phyloP scores from a whole-genome alignment of 495 filamentous ascomycete genomes.

The Poronia punctata region DNA sequence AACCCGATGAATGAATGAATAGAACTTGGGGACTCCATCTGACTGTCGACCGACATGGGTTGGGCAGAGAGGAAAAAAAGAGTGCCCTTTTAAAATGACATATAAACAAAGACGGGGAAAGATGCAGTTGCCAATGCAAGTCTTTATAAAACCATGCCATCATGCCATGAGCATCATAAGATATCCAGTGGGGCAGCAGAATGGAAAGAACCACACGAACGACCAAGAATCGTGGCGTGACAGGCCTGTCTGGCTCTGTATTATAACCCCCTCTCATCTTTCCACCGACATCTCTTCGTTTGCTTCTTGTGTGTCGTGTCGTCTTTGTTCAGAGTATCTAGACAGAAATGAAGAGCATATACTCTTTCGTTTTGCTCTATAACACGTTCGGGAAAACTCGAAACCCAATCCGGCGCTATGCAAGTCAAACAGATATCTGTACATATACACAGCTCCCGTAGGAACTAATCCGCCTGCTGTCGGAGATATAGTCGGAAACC shows the following conservation, averaged over 20 bases:
- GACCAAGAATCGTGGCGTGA: background rate
- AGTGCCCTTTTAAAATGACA: too few relatives aligned
- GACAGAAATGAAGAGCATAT: slow-evolving; percentile 7
- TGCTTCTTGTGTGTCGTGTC: slow-evolving; percentile 10
- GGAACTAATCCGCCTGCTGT: slow-evolving; percentile 9
- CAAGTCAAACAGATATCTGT: slow-evolving; percentile 23
- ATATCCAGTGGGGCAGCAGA: too few relatives aligned
- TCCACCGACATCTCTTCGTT: slow-evolving; percentile 3
- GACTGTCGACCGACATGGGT: slow-evolving; percentile 2
- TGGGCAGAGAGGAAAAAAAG: slow-evolving; percentile 3
- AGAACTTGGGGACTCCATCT: too few relatives aligned
- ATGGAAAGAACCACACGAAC: slow-evolving; percentile 1
- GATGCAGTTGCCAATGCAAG: slow-evolving; percentile 2
- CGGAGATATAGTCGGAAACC: background rate
- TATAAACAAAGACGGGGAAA: too few relatives aligned
- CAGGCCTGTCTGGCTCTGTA: slow-evolving; percentile 3
- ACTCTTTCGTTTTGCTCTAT: slow-evolving; percentile 7
- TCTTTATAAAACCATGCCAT: slow-evolving; percentile 1
- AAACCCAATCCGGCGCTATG: slow-evolving; percentile 22
- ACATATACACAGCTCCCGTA: slow-evolving; percentile 24
- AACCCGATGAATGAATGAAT: slow-evolving; percentile 3
- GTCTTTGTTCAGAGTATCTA: slow-evolving; percentile 16
- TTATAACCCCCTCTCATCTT: slow-evolving; percentile 2
- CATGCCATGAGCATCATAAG: background rate
- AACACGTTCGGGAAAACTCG: slow-evolving; percentile 7